Conservation (phyloP, 768 basidiomycete species). For the Fomitopsis serialis region DNA sequence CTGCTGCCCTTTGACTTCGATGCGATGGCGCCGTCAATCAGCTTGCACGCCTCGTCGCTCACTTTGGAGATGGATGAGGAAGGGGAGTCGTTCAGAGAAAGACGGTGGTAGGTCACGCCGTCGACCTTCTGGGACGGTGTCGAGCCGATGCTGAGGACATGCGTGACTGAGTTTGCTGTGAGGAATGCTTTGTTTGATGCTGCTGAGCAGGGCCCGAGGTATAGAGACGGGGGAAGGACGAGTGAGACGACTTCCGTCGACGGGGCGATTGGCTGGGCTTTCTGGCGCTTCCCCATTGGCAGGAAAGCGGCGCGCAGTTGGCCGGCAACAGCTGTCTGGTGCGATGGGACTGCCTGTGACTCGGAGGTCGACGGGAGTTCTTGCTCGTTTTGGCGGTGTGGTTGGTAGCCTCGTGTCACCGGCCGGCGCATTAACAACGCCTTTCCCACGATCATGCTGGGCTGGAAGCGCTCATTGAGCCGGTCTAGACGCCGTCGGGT, state of each 20-base stretch:
- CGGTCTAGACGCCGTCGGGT: too few species aligned
- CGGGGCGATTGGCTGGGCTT: too few species aligned
- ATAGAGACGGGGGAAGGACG: background rate
- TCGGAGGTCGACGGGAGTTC: too few species aligned
- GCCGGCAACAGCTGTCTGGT: too few species aligned
- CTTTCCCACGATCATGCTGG: too few species aligned
- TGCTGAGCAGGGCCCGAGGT: constrained; percentile 36
- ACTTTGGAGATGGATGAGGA: constrained; percentile 25
- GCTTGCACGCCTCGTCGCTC: constrained; percentile 20
- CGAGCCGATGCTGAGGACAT: constrained; percentile 37
- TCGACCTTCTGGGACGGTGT: constrained; percentile 25
- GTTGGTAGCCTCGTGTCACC: too few species aligned
- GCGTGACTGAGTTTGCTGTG: constrained; percentile 27
- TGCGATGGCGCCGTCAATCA: constrained; percentile 1
- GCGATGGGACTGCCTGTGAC: too few species aligned
- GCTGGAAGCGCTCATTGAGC: too few species aligned
- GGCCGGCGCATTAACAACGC: too few species aligned
- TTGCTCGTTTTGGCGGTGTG: too few species aligned
- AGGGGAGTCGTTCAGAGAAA: constrained; percentile 32
- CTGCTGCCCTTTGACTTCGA: background rate
- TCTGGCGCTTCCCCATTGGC: too few species aligned
- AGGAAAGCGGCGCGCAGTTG: too few species aligned
- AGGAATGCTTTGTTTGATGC: constrained; percentile 32
- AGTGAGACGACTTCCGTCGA: background rate
- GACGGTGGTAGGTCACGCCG: constrained; percentile 32